phyloP scores from a whole-genome alignment of 306 rosid species.

The Cicer pinnatifidum region DNA sequence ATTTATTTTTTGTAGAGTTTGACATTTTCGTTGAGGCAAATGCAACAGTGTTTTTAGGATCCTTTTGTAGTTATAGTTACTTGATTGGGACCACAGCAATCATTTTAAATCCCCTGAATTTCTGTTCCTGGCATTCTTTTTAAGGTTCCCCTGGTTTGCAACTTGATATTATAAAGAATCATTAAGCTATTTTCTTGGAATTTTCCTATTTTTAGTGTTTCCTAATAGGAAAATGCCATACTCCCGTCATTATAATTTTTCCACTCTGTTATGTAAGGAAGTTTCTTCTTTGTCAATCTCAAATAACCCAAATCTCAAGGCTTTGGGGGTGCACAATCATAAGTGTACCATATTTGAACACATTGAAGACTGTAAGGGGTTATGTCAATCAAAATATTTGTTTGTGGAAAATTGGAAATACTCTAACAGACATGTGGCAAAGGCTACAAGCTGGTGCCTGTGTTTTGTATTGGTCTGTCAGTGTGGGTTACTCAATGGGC shows the following conservation, averaged over 20 bases:
- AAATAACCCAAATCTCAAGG: constrained; percentile 19
- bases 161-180: too few species aligned
- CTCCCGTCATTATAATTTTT: background rate
- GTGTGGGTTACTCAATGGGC: background rate
- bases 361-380: too few species aligned
- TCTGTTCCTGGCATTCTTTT: too few species aligned
- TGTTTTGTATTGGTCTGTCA: background rate
- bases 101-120: too few species aligned
- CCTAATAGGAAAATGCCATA: background rate
- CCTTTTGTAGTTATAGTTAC: too few species aligned
- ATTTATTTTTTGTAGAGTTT: too few species aligned
- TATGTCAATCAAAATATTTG: constrained; percentile 5
- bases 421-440: background rate
- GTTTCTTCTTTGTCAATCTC: constrained; percentile 1
- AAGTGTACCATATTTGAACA: background rate
- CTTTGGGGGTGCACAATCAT: constrained; percentile 26
- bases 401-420: constrained; percentile 5
- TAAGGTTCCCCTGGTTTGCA: too few species aligned
- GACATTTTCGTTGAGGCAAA: too few species aligned
- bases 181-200: too few species aligned
- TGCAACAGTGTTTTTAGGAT: too few species aligned
- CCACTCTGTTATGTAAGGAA: background rate
- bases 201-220: too few species aligned
- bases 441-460: constrained; percentile 2
- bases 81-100: too few species aligned